Base-by-base conservation (phyloP, 495 filamentous ascomycete species). In the Friedmanniomyces simplex region DNA sequence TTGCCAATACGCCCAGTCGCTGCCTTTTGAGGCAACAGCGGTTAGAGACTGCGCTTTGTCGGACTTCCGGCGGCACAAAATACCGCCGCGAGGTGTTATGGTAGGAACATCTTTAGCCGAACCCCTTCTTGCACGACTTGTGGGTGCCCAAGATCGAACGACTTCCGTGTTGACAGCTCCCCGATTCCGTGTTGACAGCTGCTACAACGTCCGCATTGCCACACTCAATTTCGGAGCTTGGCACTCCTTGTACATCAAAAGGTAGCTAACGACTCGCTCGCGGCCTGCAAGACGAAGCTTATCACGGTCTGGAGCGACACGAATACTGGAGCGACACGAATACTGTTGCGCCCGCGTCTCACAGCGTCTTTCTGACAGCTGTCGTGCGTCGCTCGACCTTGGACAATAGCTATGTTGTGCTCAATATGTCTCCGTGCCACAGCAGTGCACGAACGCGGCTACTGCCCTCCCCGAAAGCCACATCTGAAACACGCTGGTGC, bases 371-470 rank as follows among this genome's bases (percentile, higher is more conserved):
- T 49, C 7, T 24, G 18, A 24, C 18, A 26, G 46, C 46, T 49
- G 46, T 18, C 20, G 46, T 49, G 22, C 46, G 4, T 49, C 46
- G 21, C 12, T 28, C 21, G 46, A 25, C 46, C 46, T 49, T 49
- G 46, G 46, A 49, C 46, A 49, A 49, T 49, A 16, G 46, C 39
- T n/a, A 43, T 43, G 39, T 43, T 43, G 39, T 43, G 39, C 39
- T 14, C 46, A 28, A 14, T 3, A 24, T 7, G 20, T 25, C 25
- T 32, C 46, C 25, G 46, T 49, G 20, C 46, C 25, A 25, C 25
- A 25, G 46, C 46, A 25, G 41, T 49, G 46, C 13, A 12, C 20
- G 46, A 21, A 49, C 6, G 41, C 41, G 14, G 41, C 46, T 12
- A 24, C 46, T 12, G 11, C 18, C 20, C 11, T 49, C 20, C 8